Evolutionary conservation across 73 alveolate species (phyloP), one percentile per base, ranked within the genome.

Genomic region (Effrenium voratum): DNA sequence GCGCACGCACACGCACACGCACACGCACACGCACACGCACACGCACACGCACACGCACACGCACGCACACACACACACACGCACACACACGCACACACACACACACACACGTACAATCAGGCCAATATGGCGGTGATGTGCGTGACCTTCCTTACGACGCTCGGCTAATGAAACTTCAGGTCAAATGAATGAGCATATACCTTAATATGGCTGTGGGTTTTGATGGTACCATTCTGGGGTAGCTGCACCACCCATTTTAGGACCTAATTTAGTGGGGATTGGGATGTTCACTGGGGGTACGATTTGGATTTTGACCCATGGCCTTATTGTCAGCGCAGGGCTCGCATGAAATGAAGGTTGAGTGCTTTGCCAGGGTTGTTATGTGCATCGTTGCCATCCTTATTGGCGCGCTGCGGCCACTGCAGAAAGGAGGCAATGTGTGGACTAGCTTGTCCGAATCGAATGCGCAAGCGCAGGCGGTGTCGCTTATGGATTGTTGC

Each of bases 401-500:
- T 63, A 45, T 87, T 36, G 95, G 85, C 15, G 16, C 52, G 13
- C 44, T 87, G 40, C 85, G 95, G 59, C 80, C 85, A 19, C 34
- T 87, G 28, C 22, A 44, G 8, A 41, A 72, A 87, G 49, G 45
- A 87, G 94, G 94, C 94, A 85, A 34, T 41, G 38, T 19, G n/a
- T n/a, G 32, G 24, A n/a, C 6, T 40, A 40, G 10, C 10, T 28
- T 19, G 19, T 0, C 28, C 49, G n/a, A 0, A 32, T 2, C 3
- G 19, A 38, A 13, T n/a, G 45, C 8, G 4, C 28, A 3, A 3
- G 77, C 38, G 46, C 94, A 85, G 95, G 95, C 63, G 95, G 95
- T 43, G 43, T 72, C 40, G 40, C 95, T 4, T 87, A 87, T 44
- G 95, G 95, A 15, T 26, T 87, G 73, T 55, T 87, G 84, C 84